These are phyloP conservation scores for Clarireedia monteithiana DNA, from an alignment of 2,329 filamentous ascomycete genomes.

Conservation along the genomic window DNA sequence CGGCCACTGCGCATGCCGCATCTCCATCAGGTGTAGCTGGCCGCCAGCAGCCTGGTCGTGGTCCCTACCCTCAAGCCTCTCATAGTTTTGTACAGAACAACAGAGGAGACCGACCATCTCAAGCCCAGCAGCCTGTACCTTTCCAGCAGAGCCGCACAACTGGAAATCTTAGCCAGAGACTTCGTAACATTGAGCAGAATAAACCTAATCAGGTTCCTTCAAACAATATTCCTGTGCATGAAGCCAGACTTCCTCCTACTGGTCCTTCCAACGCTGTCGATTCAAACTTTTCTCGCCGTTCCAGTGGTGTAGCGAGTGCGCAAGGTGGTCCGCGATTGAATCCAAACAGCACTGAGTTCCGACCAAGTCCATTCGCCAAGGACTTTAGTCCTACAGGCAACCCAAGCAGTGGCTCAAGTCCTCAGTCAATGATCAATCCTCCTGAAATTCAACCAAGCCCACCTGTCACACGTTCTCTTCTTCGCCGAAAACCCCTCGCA, in stretches of 20 bases:
- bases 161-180: conserved; percentile 20
- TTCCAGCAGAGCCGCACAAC: conserved; percentile 18
- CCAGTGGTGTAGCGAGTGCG: conserved; percentile 43
- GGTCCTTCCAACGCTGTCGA: conserved; percentile 57
- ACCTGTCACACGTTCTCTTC: conserved; percentile 40
- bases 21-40: conserved; percentile 21
- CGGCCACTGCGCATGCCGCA: conserved; percentile 36
- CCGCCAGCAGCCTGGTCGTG: conserved; percentile 26
- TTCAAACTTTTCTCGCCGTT: conserved; percentile 44
- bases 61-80: conserved; percentile 36
- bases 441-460: conserved; percentile 28
- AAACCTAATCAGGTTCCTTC: conserved; percentile 18
- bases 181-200: conserved; percentile 25
- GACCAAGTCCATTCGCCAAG: conserved; percentile 72
- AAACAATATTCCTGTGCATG: conserved; percentile 33
- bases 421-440: conserved; percentile 44
- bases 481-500: conserved; percentile 64
- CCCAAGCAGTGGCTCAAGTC: conserved; percentile 62
- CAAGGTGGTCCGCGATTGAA: conserved; percentile 51
- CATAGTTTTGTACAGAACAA: conserved; percentile 32
- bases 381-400: conserved; percentile 66
- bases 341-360: conserved; percentile 69
- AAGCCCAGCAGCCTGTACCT: conserved; percentile 20
- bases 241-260: conserved; percentile 64
- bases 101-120: conserved; percentile 19